Evolutionary conservation across 2,329 filamentous ascomycete species (phyloP).

Genomic region (Tolypocladium pustulatum): DNA sequence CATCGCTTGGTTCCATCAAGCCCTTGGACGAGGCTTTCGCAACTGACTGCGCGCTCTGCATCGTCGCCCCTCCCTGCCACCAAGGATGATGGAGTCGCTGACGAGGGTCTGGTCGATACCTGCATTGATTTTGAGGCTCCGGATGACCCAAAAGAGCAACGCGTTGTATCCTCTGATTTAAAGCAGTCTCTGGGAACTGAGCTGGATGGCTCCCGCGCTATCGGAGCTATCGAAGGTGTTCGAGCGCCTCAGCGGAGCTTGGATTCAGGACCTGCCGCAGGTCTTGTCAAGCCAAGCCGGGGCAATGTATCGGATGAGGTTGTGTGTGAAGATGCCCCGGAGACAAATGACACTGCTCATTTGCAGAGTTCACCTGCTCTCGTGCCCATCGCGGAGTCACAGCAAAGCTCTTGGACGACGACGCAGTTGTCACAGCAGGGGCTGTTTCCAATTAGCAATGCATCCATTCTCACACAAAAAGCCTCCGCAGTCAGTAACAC

Average conservation of each 20-base stretch:
- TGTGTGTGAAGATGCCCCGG: too few species aligned
- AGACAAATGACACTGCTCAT: background rate
- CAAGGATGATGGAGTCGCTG: background rate
- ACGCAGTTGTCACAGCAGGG: background rate
- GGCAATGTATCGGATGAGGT: too few species aligned
- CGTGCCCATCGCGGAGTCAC: background rate
- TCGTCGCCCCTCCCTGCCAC: background rate
- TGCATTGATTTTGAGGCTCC: background rate
- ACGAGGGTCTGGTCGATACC: background rate
- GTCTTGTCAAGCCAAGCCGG: background rate
- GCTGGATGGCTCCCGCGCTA: too few species aligned
- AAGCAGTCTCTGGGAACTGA: background rate
- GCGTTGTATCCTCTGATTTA: background rate
- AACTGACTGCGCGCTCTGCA: background rate
- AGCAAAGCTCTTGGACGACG: conserved; percentile 7
- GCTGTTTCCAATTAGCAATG: background rate
- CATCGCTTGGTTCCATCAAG: conserved; percentile 12
- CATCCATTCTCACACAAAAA: background rate
- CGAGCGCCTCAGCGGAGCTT: background rate
- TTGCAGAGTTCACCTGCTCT: background rate
- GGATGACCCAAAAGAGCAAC: background rate
- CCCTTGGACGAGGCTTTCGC: conserved; percentile 13
- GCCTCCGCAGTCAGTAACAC: background rate
- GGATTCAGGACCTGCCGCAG: too few species aligned
- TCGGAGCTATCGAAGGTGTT: background rate